Conservation (phyloP, 2,329 filamentous ascomycete genomes). For the Erysiphe pulchra region DNA sequence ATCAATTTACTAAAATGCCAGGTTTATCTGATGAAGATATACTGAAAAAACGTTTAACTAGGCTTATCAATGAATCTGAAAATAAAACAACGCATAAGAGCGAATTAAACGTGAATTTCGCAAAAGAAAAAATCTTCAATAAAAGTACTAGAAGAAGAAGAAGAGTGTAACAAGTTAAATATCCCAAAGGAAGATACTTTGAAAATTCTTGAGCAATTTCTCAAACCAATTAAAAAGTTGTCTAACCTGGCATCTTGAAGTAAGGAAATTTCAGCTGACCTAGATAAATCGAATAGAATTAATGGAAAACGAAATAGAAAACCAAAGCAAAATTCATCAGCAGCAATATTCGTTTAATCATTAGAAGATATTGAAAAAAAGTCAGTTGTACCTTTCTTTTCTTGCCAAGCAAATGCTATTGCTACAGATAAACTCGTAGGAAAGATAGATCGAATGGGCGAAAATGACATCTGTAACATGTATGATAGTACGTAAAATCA, state of each 20-base stretch:
- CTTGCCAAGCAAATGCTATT: neutral
- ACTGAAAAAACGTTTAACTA: neutral
- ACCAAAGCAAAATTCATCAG: neutral
- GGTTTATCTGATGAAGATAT: neutral
- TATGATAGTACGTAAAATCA: no score
- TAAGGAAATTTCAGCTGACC: neutral
- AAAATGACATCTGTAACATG: neutral
- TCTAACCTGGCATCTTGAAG: neutral
- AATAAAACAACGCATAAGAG: neutral
- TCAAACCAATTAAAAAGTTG: neutral
- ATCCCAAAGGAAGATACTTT: neutral
- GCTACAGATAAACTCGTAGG: neutral
- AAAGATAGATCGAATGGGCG: neutral
- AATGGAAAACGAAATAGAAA: neutral
- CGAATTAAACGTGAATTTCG: neutral
- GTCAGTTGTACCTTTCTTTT: neutral
- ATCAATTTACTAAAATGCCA: neutral
- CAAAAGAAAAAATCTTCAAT: neutral
- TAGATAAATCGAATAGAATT: neutral
- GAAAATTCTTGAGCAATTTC: neutral
- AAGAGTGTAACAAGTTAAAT: neutral
- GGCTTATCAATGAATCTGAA: neutral
- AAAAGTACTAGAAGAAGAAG: neutral
- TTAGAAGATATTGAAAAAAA: neutral
- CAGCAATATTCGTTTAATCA: neutral